Evolutionary conservation across 306 rosid species (phyloP), one percentile per base, ranked within the genome.

Genomic region (Dryas drummondii): DNA sequence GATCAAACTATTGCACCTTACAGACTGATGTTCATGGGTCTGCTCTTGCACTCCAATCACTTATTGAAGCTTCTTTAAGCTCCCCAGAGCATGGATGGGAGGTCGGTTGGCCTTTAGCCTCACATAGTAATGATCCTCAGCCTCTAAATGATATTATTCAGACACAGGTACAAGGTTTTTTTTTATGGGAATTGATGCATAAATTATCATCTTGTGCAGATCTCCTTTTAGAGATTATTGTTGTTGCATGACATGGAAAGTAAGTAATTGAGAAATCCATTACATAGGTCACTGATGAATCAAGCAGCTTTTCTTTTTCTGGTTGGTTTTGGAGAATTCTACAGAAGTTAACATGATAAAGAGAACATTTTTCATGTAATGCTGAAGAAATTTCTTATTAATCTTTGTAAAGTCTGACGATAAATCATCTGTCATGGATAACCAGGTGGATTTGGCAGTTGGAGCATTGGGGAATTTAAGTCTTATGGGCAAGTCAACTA

Each of bases 61-160:
- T 94, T 84, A 81, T 88, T 68, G 91, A 86, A 83, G 87, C 92
- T 76, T 94, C 98, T 64, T 60, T 75, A 26, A 90, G 89, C 76
- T 76, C 90, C 75, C 66, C 83, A 13, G 86, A 91, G 72, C 90
- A 85, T 37, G 88, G 88, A 81, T 94, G 98, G 97, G 98, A 91
- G 84, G 85, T 87, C 62, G 97, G 98, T 75, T 94, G 97, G 97
- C 90, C 96, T 73, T 84, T n/a, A n/a, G n/a, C n/a, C n/a, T n/a
- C n/a, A n/a, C n/a, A n/a, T n/a, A n/a, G n/a, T n/a, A n/a, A n/a
- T 94, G n/a, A n/a, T n/a, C n/a, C n/a, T n/a, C n/a, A 85, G 89
- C 96, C 76, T 91, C 97, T n/a, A n/a, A n/a, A n/a, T n/a, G n/a
- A n/a, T n/a, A n/a, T n/a, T n/a, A n/a, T 88, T 55, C 88, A 71